Evolutionary conservation across 2,329 filamentous ascomycete genomes (phyloP).

Genomic region (Aspergillus pseudoviridinutans): DNA sequence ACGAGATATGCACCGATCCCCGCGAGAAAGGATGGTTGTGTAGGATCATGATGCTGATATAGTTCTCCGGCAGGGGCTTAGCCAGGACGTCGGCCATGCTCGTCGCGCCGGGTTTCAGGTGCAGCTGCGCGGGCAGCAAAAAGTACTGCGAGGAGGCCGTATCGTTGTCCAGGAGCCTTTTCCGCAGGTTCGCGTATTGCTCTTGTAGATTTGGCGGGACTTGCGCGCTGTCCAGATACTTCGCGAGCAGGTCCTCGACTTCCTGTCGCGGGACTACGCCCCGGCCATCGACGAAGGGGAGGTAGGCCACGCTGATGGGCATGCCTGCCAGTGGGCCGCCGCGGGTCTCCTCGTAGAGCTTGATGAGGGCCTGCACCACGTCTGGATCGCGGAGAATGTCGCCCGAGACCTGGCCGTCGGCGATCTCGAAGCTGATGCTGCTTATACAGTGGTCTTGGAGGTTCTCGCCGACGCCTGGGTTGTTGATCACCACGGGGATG

Average conservation of each 20-base stretch:
- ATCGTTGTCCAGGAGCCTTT: constrained; percentile 8
- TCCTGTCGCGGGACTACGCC: constrained; percentile 9
- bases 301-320: constrained; percentile 21
- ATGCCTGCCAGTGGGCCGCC: constrained; percentile 22
- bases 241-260: constrained; percentile 6
- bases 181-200: constrained; percentile 13
- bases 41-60: constrained; percentile 17
- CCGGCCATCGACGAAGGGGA: constrained; percentile 21
- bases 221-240: not conserved
- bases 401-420: constrained; percentile 19
- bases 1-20: constrained; percentile 28
- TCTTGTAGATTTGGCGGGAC: not conserved
- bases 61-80: constrained; percentile 15
- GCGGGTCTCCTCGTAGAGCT: constrained; percentile 19
- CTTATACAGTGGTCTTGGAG: constrained; percentile 47
- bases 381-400: constrained; percentile 22
- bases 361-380: constrained; percentile 14
- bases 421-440: constrained; percentile 23
- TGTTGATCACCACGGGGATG: constrained; percentile 43
- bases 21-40: constrained; percentile 32
- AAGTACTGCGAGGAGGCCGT: constrained; percentile 13
- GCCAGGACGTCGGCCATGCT: constrained; percentile 11
- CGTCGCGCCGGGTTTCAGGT: constrained; percentile 13
- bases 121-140: constrained; percentile 10
- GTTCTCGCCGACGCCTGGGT: constrained; percentile 48